Percentiles rank a stretch among this genome's conserved stretches.
These are phyloP conservation scores for Lipomyces mesembrius DNA, from an alignment of 805 yeast species.

Conservation along the genomic window DNA sequence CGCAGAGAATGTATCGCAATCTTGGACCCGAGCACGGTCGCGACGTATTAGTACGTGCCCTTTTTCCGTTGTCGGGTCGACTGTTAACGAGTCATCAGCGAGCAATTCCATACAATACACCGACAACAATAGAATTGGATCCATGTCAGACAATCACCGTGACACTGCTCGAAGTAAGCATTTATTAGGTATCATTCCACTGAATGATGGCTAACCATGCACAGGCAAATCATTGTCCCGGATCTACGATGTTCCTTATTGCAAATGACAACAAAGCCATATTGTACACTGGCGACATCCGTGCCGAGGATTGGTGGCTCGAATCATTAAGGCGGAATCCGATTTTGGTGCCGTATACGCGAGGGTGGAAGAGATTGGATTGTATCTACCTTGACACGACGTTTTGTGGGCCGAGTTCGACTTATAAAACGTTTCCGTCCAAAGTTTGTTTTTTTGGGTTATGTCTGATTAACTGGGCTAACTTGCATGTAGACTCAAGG, in stretches of 20 bases:
- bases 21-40: conserved; percentile 29
- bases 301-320: conserved; percentile 62
- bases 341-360: conserved; percentile 50
- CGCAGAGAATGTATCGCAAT: conserved; percentile 39
- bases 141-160: conserved; percentile 43
- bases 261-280: conserved; percentile 48
- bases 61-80: neutral
- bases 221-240: conserved; percentile 62
- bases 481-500: conserved; percentile 50
- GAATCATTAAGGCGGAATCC: conserved; percentile 49
- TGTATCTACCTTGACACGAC: conserved; percentile 62
- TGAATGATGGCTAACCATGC: neutral
- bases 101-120: conserved; percentile 36
- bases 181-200: neutral
- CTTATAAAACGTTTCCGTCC: conserved; percentile 1
- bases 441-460: conserved; percentile 3
- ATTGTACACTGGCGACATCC: conserved; percentile 60
- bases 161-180: conserved; percentile 48
- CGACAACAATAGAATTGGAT: conserved; percentile 37
- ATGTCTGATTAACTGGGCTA: conserved; percentile 37
- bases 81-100: conserved; percentile 9
- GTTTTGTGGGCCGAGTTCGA: conserved; percentile 41
- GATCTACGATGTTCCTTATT: conserved; percentile 59
- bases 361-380: conserved; percentile 47
- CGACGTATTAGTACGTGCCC: conserved; percentile 12